A percentile compares a stretch with the other conserved stretches of the same genome.
Evolutionary conservation across 2,329 filamentous ascomycete genomes (phyloP).

Genomic region (Albifimbria verrucaria): DNA sequence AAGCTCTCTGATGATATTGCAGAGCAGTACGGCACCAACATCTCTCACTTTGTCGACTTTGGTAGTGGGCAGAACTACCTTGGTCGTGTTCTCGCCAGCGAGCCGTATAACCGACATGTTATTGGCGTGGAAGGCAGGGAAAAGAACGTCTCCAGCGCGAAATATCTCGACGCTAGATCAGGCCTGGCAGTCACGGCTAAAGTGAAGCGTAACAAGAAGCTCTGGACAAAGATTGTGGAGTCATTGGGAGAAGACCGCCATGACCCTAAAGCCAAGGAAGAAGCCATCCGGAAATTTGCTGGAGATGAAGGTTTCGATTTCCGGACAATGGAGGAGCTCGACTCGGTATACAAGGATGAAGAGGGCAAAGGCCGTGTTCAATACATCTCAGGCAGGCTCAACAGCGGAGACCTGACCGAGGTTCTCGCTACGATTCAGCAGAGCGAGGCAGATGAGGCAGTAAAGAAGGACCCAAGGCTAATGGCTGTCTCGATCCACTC

Average conservation of each 20-base stretch:
- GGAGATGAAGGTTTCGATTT: slow-evolving; percentile 34
- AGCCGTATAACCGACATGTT: slow-evolving; percentile 81
- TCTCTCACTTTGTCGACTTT: slow-evolving; percentile 92
- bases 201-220: slow-evolving; percentile 79
- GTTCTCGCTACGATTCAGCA: slow-evolving; percentile 61
- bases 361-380: slow-evolving; percentile 68
- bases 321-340: slow-evolving; percentile 46
- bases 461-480: slow-evolving; percentile 45
- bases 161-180: slow-evolving; percentile 78
- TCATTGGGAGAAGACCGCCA: slow-evolving; percentile 26
- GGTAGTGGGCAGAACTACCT: slow-evolving; percentile 97
- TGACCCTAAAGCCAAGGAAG: slow-evolving; percentile 36
- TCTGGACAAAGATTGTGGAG: slow-evolving; percentile 56
- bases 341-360: slow-evolving; percentile 49
- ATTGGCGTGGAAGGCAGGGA: slow-evolving; percentile 87
- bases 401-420: slow-evolving; percentile 67
- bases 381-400: slow-evolving; percentile 72
- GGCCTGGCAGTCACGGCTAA: slow-evolving; percentile 70
- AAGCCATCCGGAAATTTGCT: slow-evolving; percentile 29
- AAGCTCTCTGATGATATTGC: slow-evolving; percentile 56
- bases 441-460: slow-evolving; percentile 13
- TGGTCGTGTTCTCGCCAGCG: slow-evolving; percentile 78
- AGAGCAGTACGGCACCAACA: slow-evolving; percentile 49
- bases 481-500: slow-evolving; percentile 97
- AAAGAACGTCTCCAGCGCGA: slow-evolving; percentile 82